These are phyloP conservation scores for Lachancea fermentati DNA, from an alignment of 805 yeast species.

Conservation along the genomic window DNA sequence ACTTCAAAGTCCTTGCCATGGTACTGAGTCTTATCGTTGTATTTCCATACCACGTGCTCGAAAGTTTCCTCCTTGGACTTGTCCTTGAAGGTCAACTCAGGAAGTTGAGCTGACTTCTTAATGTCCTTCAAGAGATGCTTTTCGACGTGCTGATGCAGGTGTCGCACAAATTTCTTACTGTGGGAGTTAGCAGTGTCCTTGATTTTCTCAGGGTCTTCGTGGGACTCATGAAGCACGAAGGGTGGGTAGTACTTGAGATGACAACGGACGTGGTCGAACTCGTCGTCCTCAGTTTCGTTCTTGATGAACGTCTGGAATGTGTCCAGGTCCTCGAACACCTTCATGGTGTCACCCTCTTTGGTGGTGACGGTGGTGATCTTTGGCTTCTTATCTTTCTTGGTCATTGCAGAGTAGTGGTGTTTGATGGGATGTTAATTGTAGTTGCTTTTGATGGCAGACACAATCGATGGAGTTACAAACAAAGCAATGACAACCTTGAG, in stretches of 20 bases:
- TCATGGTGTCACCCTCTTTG: conserved; percentile 27
- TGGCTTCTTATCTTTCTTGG: conserved; percentile 30
- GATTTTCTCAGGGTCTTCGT: conserved; percentile 63
- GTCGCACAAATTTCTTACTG: conserved; percentile 64
- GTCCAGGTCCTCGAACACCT: conserved; percentile 54
- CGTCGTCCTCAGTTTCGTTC: conserved; percentile 74
- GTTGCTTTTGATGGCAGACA: too few relatives aligned
- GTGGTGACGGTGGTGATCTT: conserved; percentile 25
- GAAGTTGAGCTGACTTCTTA: conserved; percentile 51
- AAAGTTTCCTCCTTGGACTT: conserved; percentile 43
- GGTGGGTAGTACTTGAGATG: conserved; percentile 68
- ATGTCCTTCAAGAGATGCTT: conserved; percentile 67
- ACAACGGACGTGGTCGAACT: conserved; percentile 63
- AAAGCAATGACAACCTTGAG: too few relatives aligned
- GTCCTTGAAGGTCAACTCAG: conserved; percentile 44
- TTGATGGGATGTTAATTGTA: too few relatives aligned
- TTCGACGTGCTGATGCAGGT: conserved; percentile 68
- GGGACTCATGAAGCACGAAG: conserved; percentile 59
- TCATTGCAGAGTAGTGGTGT: conserved; percentile 15
- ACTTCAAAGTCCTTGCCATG: conserved; percentile 60
- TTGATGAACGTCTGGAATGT: conserved; percentile 59
- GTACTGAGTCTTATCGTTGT: conserved; percentile 51
- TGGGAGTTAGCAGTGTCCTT: conserved; percentile 68
- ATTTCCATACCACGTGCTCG: conserved; percentile 56
- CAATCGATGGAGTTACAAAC: too few relatives aligned